phyloP scores from a whole-genome alignment of 2,329 filamentous ascomycete genomes.

The Aspergillus sp. region DNA sequence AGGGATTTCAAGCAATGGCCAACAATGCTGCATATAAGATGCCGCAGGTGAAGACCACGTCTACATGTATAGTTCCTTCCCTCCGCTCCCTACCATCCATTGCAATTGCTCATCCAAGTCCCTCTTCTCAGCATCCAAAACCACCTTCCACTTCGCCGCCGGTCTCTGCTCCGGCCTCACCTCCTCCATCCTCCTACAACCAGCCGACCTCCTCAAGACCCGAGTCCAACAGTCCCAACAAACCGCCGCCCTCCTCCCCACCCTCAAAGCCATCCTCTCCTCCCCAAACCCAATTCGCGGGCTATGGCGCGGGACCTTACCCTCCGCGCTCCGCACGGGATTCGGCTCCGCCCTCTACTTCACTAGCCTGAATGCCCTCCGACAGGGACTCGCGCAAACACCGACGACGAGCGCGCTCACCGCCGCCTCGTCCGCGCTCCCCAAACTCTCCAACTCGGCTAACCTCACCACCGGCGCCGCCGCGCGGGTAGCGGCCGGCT shows the following conservation, averaged over 20 bases:
- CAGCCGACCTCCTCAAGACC: constrained; percentile 94
- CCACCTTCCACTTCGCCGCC: constrained; percentile 78
- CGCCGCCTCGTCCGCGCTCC: constrained; percentile 66
- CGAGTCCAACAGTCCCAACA: constrained; percentile 81
- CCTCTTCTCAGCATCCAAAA: constrained; percentile 36
- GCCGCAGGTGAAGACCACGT: constrained; percentile 31
- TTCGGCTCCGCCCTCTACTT: constrained; percentile 95
- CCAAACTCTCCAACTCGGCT: constrained; percentile 76
- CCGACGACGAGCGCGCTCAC: constrained; percentile 31
- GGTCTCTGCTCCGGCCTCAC: constrained; percentile 84
- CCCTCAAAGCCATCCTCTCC: constrained; percentile 67
- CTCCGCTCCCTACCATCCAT: not conserved
- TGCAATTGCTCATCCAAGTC: not conserved
- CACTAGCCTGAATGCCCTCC: constrained; percentile 77
- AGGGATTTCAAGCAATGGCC: constrained; percentile 25
- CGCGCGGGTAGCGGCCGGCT: constrained; percentile 81
- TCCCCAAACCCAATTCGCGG: constrained; percentile 66
- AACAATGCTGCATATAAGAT: constrained; percentile 29
- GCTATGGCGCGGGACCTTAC: constrained; percentile 90
- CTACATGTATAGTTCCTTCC: constrained; percentile 26
- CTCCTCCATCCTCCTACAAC: constrained; percentile 87
- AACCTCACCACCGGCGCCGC: constrained; percentile 84
- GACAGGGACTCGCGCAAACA: constrained; percentile 60
- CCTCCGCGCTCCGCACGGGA: constrained; percentile 89
- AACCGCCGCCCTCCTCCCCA: constrained; percentile 65